A percentile compares a stretch with the other conserved stretches of the same genome.
phyloP scores from a whole-genome alignment of 1,284 basidiomycete species.

The Malassezia pachydermatis region DNA sequence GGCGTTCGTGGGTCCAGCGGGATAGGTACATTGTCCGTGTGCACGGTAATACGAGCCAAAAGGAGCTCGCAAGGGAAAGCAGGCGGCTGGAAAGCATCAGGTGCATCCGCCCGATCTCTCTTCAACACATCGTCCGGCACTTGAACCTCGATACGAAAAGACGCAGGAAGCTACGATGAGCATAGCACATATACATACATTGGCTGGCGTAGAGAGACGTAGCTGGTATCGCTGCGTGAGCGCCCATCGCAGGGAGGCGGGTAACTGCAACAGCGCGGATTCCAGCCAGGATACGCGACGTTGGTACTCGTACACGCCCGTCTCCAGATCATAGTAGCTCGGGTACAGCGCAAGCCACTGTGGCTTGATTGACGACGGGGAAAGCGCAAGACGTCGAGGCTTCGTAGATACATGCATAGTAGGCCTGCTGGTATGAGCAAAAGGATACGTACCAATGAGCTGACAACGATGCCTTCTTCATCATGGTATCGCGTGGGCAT shows the following conservation, averaged over 20 bases:
- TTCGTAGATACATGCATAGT: background rate
- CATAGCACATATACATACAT: slow-evolving; percentile 4
- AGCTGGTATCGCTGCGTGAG: slow-evolving; percentile 15
- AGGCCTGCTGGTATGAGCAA: background rate
- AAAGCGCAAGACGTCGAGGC: slow-evolving; percentile 1
- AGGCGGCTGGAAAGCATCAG: background rate
- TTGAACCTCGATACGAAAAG: background rate
- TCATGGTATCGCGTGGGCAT: background rate
- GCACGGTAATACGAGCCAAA: background rate
- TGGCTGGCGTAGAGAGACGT: slow-evolving; percentile 12
- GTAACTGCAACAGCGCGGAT: background rate
- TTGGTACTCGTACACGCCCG: background rate
- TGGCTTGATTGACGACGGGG: background rate
- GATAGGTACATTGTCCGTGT: background rate
- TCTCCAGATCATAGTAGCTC: background rate
- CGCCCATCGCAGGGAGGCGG: background rate
- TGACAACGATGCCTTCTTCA: background rate
- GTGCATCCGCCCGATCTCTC: background rate
- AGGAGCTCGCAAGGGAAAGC: slow-evolving; percentile 3
- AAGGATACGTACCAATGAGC: slow-evolving; percentile 4
- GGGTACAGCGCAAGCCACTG: slow-evolving; percentile 5
- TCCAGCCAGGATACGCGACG: background rate
- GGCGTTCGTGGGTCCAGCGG: background rate
- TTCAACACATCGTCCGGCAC: slow-evolving; percentile 5
- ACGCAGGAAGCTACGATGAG: slow-evolving; percentile 2